Evolutionary conservation across 345 rosid species (phyloP).

Genomic region (Gossypium longicalyx): DNA sequence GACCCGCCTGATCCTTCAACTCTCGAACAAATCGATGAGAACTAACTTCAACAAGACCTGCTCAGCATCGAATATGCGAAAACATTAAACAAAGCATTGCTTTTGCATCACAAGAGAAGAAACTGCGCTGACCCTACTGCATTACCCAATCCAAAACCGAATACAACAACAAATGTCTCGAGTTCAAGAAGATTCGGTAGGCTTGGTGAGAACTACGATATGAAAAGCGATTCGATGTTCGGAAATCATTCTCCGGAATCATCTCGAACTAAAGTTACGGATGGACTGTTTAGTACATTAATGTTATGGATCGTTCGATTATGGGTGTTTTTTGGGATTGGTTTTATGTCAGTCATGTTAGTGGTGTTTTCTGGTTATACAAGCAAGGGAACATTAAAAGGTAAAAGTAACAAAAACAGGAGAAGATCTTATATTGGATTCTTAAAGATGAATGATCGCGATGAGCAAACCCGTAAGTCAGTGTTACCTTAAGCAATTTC

Average conservation of each 20-base stretch:
- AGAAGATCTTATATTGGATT: slow-evolving; percentile 51
- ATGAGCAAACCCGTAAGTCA: slow-evolving; percentile 36
- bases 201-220: slow-evolving; percentile 20
- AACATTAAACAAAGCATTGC: slow-evolving; percentile 68
- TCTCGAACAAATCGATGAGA: slow-evolving; percentile 44
- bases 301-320: slow-evolving; percentile 62
- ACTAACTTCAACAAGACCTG: slow-evolving; percentile 56
- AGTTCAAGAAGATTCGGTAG: slow-evolving; percentile 44
- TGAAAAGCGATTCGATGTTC: slow-evolving; percentile 25
- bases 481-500: background rate
- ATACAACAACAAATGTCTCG: slow-evolving; percentile 20
- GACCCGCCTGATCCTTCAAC: slow-evolving; percentile 71
- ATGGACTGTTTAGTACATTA: slow-evolving; percentile 54
- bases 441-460: slow-evolving; percentile 40
- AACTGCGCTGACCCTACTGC: slow-evolving; percentile 57
- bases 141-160: slow-evolving; percentile 22
- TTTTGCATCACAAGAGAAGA: slow-evolving; percentile 65
- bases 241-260: slow-evolving; percentile 30
- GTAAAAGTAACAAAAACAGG: slow-evolving; percentile 55
- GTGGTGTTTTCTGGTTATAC: slow-evolving; percentile 53
- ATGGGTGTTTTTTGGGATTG: slow-evolving; percentile 75
- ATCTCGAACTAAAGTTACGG: slow-evolving; percentile 24
- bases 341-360: slow-evolving; percentile 54
- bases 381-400: slow-evolving; percentile 49
- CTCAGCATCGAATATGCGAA: slow-evolving; percentile 90